phyloP scores from a whole-genome alignment of 2,329 filamentous ascomycete species.

The Paraconiothyrium sp. region DNA sequence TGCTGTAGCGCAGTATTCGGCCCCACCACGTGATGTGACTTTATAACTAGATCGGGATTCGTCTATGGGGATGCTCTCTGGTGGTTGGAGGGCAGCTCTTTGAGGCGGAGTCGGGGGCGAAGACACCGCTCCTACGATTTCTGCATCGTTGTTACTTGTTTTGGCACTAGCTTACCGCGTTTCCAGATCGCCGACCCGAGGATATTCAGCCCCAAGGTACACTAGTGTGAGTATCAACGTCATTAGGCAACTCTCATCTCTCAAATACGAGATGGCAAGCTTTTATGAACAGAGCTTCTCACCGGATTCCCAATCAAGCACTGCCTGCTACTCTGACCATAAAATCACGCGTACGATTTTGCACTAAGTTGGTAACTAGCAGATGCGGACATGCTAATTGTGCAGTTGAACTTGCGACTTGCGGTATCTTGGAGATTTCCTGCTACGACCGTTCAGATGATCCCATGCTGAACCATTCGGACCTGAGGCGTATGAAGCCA shows the following conservation, averaged over 20 bases:
- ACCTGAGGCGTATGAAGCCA: too few relatives aligned
- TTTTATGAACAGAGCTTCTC: too few relatives aligned
- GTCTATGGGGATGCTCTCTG: background rate
- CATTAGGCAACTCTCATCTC: background rate
- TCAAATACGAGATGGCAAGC: background rate
- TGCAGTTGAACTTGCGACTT: too few relatives aligned
- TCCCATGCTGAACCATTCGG: too few relatives aligned
- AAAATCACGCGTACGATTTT: too few relatives aligned
- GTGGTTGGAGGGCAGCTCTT: background rate
- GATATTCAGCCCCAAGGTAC: background rate
- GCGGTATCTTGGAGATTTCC: too few relatives aligned
- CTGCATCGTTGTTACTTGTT: background rate
- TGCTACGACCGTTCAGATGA: too few relatives aligned
- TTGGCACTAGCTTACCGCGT: background rate
- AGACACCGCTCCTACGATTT: background rate
- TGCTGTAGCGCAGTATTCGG: background rate
- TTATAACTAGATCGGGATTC: background rate
- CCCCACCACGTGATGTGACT: background rate
- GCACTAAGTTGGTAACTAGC: too few relatives aligned
- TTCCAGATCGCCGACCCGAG: background rate
- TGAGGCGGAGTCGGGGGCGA: constrained; percentile 1
- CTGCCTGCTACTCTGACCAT: too few relatives aligned
- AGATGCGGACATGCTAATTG: too few relatives aligned
- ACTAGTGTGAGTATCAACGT: background rate
- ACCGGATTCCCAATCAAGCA: too few relatives aligned